A percentile compares a stretch with the other conserved stretches of the same genome.
These are phyloP conservation scores for Exophiala alcalophila DNA, from an alignment of 2,329 filamentous ascomycete genomes.

Conservation along the genomic window DNA sequence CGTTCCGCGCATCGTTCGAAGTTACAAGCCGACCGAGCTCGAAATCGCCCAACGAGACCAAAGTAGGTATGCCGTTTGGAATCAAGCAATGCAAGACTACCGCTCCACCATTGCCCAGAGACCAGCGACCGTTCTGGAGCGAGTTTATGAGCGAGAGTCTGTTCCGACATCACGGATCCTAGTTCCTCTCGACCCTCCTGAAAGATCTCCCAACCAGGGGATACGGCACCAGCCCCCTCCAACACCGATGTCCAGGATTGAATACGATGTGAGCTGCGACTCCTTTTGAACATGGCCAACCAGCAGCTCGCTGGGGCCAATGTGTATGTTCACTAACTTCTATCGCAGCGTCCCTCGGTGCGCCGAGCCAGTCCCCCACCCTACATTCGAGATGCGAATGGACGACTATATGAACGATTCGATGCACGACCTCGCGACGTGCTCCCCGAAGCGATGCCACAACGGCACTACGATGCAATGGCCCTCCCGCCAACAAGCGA, in stretches of 20 bases:
- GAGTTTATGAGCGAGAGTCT: slow-evolving; percentile 21
- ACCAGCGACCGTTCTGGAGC: slow-evolving; percentile 16
- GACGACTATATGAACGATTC: slow-evolving; percentile 25
- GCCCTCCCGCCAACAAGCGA: slow-evolving; percentile 1
- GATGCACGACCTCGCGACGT: slow-evolving; percentile 8
- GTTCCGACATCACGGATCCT: slow-evolving; percentile 16
- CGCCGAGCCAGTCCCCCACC: slow-evolving; percentile 21
- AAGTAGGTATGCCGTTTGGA: slow-evolving; percentile 48
- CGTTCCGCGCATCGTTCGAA: slow-evolving; percentile 33
- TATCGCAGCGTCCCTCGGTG: slow-evolving; percentile 15
- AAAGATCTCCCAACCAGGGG: slow-evolving; percentile 5
- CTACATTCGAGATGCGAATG: slow-evolving; percentile 23
- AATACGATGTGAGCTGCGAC: slow-evolving; percentile 26
- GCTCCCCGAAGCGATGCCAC: slow-evolving; percentile 2
- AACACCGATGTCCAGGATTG: slow-evolving; percentile 8
- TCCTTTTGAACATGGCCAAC: no score
- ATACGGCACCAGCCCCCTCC: slow-evolving; percentile 9
- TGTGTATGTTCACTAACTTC: slow-evolving; percentile 9
- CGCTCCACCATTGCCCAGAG: slow-evolving; percentile 17
- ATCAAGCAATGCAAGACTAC: slow-evolving; percentile 40
- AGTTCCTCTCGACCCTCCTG: slow-evolving; percentile 19
- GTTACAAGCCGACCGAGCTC: slow-evolving; percentile 30
- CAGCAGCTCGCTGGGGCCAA: no score
- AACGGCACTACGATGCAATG: slow-evolving; percentile 13
- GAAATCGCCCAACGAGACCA: slow-evolving; percentile 44